phyloP scores from a whole-genome alignment of 2,329 filamentous ascomycete species.

The Colletotrichum magnum region DNA sequence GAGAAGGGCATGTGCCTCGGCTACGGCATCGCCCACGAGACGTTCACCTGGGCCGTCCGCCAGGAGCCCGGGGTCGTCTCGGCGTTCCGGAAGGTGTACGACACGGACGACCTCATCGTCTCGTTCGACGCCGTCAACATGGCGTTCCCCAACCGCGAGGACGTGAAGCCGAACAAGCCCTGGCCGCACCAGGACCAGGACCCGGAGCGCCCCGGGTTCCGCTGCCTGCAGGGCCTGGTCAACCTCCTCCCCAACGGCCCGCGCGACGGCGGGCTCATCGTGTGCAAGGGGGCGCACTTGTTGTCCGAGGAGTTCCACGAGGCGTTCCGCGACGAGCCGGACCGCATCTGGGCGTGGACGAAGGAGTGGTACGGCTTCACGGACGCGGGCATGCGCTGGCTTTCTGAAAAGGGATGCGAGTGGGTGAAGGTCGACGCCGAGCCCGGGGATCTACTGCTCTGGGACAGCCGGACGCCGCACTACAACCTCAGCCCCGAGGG shows the following conservation, averaged over 20 bases:
- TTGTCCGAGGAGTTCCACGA: slow-evolving; percentile 53
- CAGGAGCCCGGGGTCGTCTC: slow-evolving; percentile 61
- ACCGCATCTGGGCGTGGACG: slow-evolving; percentile 45
- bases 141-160: slow-evolving; percentile 55
- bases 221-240: slow-evolving; percentile 66
- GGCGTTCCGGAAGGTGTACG: slow-evolving; percentile 62
- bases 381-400: slow-evolving; percentile 40
- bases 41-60: slow-evolving; percentile 64
- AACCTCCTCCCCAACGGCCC: slow-evolving; percentile 55
- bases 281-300: slow-evolving; percentile 48
- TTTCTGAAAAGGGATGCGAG: slow-evolving; percentile 38
- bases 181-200: slow-evolving; percentile 62
- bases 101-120: slow-evolving; percentile 61
- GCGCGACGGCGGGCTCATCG: slow-evolving; percentile 53
- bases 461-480: slow-evolving; percentile 46
- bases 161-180: slow-evolving; percentile 54
- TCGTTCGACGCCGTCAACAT: slow-evolving; percentile 65
- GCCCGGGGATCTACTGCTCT: slow-evolving; percentile 53
- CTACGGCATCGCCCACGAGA: slow-evolving; percentile 63
- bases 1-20: slow-evolving; percentile 64
- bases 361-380: slow-evolving; percentile 41
- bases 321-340: slow-evolving; percentile 43
- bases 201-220: slow-evolving; percentile 59
- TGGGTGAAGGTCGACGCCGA: slow-evolving; percentile 49
- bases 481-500: slow-evolving; percentile 39